Percentiles rank a stretch among this genome's conserved stretches.
phyloP scores from a whole-genome alignment of 2,329 filamentous ascomycete species.

The Chalaropsis ovoidea region DNA sequence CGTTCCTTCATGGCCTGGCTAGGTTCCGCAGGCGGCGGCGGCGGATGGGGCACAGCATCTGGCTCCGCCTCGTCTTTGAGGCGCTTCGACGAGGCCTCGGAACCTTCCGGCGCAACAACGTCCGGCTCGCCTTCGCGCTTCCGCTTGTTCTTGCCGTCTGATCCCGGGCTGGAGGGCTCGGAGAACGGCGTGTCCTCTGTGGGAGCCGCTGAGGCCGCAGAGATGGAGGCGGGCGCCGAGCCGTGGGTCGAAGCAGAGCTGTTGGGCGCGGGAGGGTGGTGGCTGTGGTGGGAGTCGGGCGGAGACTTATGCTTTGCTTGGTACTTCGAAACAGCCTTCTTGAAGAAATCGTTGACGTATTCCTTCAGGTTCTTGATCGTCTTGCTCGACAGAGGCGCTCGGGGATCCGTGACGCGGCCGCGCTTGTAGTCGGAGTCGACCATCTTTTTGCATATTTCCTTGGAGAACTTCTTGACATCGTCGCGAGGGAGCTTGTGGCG shows the following conservation, averaged over 20 bases:
- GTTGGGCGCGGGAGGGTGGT: slow-evolving; percentile 20
- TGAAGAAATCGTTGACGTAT: slow-evolving; percentile 75
- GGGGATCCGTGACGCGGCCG: slow-evolving; percentile 73
- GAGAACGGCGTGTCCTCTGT: slow-evolving; percentile 29
- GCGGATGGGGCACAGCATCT: slow-evolving; percentile 35
- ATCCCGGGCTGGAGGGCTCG: slow-evolving; percentile 31
- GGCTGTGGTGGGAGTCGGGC: slow-evolving; percentile 29
- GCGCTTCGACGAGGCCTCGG: slow-evolving; percentile 36
- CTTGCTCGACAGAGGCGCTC: slow-evolving; percentile 56
- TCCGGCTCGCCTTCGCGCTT: slow-evolving; percentile 46
- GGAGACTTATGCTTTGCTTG: slow-evolving; percentile 53
- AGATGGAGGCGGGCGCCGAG: slow-evolving; percentile 28
- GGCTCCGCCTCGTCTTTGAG: slow-evolving; percentile 37
- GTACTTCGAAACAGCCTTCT: slow-evolving; percentile 73
- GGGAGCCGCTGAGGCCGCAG: slow-evolving; percentile 26
- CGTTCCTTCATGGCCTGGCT: slow-evolving; percentile 36
- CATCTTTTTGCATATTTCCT: slow-evolving; percentile 72
- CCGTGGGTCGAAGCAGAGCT: slow-evolving; percentile 12
- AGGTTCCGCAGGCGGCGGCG: slow-evolving; percentile 38
- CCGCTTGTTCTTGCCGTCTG: slow-evolving; percentile 49
- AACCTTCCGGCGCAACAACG: slow-evolving; percentile 12
- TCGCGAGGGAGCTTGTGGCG: slow-evolving; percentile 79
- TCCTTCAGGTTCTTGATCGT: slow-evolving; percentile 74
- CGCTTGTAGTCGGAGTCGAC: slow-evolving; percentile 89
- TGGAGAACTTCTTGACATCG: slow-evolving; percentile 51